These are phyloP conservation scores for Fusarium scirpi DNA, from an alignment of 2,329 filamentous ascomycete genomes.

Conservation along the genomic window DNA sequence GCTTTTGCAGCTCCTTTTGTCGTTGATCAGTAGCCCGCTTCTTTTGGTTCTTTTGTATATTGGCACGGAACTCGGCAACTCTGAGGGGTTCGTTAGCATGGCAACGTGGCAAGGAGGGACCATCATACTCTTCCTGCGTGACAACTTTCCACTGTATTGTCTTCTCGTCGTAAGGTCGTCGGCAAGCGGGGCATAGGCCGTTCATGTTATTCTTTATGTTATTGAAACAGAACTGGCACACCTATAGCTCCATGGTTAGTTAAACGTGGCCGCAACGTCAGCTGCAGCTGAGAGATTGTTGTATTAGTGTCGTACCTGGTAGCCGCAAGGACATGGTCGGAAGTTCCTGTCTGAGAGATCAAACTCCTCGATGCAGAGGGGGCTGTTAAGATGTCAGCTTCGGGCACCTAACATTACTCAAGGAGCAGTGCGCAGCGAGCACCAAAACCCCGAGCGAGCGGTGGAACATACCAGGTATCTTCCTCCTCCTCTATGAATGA, in stretches of 20 bases:
- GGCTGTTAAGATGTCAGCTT: slow-evolving; percentile 66
- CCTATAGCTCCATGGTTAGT: slow-evolving; percentile 64
- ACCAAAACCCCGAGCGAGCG: slow-evolving; percentile 13
- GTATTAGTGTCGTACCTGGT: slow-evolving; percentile 77
- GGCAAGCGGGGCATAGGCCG: slow-evolving; percentile 95
- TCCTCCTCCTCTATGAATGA: slow-evolving; percentile 79
- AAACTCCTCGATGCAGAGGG: slow-evolving; percentile 98
- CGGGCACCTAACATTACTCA: slow-evolving; percentile 38
- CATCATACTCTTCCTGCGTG: slow-evolving; percentile 89
- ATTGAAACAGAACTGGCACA: slow-evolving; percentile 99
- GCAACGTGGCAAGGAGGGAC: slow-evolving; percentile 4
- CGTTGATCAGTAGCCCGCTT: slow-evolving; percentile 84
- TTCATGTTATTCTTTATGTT: slow-evolving; percentile 99
- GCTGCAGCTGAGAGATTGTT: neutral
- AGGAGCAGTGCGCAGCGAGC: slow-evolving; percentile 35
- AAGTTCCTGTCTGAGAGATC: slow-evolving; percentile 98
- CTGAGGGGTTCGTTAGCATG: slow-evolving; percentile 56
- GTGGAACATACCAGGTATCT: slow-evolving; percentile 70
- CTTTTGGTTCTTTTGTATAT: slow-evolving; percentile 91
- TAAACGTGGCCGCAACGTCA: slow-evolving; percentile 36
- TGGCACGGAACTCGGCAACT: slow-evolving; percentile 79
- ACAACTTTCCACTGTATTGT: slow-evolving; percentile 98
- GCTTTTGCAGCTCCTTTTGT: slow-evolving; percentile 95
- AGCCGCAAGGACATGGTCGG: slow-evolving; percentile 95
- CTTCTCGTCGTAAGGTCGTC: slow-evolving; percentile 94